Evolutionary conservation across 2,329 filamentous ascomycete genomes (phyloP).

Genomic region (Fusarium nodosum): DNA sequence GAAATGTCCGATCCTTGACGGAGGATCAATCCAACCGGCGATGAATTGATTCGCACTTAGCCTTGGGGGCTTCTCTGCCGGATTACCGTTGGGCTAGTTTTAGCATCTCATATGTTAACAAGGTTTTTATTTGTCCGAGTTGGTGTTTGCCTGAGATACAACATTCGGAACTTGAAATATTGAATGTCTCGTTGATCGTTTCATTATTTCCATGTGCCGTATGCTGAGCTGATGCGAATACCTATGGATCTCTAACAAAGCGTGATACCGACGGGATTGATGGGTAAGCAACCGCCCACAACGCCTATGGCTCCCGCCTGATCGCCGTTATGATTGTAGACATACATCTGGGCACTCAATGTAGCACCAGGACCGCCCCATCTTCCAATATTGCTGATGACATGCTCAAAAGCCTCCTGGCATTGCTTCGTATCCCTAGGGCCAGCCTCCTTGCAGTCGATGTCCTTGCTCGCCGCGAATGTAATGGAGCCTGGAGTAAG

Average conservation of each 20-base stretch:
- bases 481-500: not conserved
- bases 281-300: not conserved
- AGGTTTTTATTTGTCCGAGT: not conserved
- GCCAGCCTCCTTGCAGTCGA: not conserved
- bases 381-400: not conserved
- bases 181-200: not conserved
- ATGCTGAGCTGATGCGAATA: not conserved
- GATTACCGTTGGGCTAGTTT: not conserved
- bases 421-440: not conserved
- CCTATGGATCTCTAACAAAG: not conserved
- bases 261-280: not conserved
- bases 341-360: not conserved
- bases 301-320: not conserved
- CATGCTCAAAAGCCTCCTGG: not conserved
- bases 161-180: too few species aligned
- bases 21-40: not conserved
- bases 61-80: not conserved
- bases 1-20: not conserved
- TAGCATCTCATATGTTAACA: not conserved
- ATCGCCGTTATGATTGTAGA: not conserved
- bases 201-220: accelerated
- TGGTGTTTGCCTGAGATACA: not conserved
- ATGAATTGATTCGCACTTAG: not conserved
- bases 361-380: not conserved
- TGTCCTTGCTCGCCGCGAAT: not conserved